These are phyloP conservation scores for Tolypocladium tundrense DNA, from an alignment of 2,329 filamentous ascomycete species.

Conservation along the genomic window DNA sequence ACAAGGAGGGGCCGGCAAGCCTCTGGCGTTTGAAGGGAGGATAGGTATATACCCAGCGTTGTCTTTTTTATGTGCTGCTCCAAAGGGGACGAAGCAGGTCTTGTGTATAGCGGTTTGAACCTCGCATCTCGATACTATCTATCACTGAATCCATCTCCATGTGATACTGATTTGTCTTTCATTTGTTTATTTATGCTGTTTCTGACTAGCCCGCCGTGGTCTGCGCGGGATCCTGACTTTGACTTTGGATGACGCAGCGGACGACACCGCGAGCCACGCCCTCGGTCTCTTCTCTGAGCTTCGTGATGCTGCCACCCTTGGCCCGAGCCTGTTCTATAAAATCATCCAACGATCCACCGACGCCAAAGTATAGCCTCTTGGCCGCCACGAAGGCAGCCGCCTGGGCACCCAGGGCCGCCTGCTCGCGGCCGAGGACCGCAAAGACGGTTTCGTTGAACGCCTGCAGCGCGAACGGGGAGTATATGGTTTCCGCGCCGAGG, in stretches of 20 bases:
- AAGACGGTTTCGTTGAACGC: slow-evolving; percentile 61
- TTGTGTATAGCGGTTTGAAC: background rate
- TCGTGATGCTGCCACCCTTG: slow-evolving; percentile 37
- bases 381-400: slow-evolving; percentile 60
- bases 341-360: slow-evolving; percentile 71
- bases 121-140: background rate
- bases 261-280: slow-evolving; percentile 54
- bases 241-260: slow-evolving; percentile 27
- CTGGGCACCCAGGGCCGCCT: slow-evolving; percentile 20
- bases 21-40: background rate
- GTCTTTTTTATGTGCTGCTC: background rate
- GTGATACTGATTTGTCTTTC: background rate
- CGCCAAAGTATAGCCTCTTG: slow-evolving; percentile 76
- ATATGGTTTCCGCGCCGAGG: slow-evolving; percentile 74
- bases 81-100: background rate
- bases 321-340: slow-evolving; percentile 46
- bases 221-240: background rate
- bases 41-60: background rate
- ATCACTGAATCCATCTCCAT: background rate
- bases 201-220: background rate
- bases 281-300: slow-evolving; percentile 47
- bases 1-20: no score
- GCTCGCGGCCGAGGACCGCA: slow-evolving; percentile 41
- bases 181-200: background rate
- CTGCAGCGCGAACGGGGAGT: slow-evolving; percentile 60